Base-by-base conservation (phyloP, 495 filamentous ascomycete genomes). In the Tetracladium marchalianum region DNA sequence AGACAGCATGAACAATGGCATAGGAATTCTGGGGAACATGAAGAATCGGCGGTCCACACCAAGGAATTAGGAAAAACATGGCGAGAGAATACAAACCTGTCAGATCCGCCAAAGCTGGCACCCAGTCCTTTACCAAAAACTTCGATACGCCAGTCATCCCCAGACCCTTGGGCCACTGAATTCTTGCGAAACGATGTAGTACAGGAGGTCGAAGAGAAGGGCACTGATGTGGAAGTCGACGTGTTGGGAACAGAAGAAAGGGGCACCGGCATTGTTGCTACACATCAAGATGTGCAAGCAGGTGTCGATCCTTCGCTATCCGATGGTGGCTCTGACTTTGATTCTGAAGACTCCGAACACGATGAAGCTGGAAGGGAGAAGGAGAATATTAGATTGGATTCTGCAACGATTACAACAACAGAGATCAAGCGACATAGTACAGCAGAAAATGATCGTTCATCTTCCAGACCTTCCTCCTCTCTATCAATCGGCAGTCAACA, bases 101-200 rank as follows among this genome's bases (percentile, higher is more conserved):
- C 22, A 11, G 47, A 37, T 15, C 33, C 22, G 2, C 31, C 40
- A 16, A 47, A 37, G 13, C 17, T 50, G 13, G 32, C 24, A 15
- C 52, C 48, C 18, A 51, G 48, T 47, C 40, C 43, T 11, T 10
- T 49, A 3, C 33, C 47, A 31, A 45, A 50, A 10, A 12, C 40
- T 32, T 4, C 18, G 13, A 45, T 65, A 15, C 70, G 68, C 52
- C 64, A 69, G 16, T 64, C 62, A n/a, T 74, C 72, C 4, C 69
- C 69, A n/a, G 72, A 76, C 57, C 72, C 72, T 2, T 76, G 71
- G 71, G 60, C 64, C 2, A 15, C 57, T 31, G 66, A 65, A 31
- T 49, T 59, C n/a, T 59, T 62, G 12, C 41, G 56, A 7, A 55
- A 57, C 11, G 59, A 57, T 17, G 52, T 53, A 10, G 15, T 57